Conservation (phyloP, 2,329 filamentous ascomycete genomes). For the Lecanicillium sp. region DNA sequence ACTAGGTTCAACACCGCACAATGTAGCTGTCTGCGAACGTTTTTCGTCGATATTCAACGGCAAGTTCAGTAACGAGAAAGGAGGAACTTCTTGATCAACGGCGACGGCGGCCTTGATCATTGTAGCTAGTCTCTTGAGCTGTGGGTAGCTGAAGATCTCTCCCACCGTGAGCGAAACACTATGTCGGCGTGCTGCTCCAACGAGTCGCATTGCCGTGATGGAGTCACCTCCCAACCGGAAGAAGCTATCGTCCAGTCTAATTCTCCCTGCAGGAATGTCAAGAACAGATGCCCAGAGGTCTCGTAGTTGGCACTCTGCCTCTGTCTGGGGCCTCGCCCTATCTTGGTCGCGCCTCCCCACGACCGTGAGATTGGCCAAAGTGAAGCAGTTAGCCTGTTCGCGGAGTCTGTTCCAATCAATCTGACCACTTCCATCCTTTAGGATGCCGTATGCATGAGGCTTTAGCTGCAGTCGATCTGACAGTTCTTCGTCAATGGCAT, state of each 20-base stretch:
- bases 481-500: conserved; percentile 1
- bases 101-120: not conserved
- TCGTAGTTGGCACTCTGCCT: conserved; percentile 12
- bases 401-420: conserved; percentile 8
- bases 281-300: conserved; percentile 34
- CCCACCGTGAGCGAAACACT: conserved; percentile 21
- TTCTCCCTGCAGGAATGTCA: conserved; percentile 21
- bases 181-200: conserved; percentile 27
- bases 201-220: conserved; percentile 33
- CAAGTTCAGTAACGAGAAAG: conserved; percentile 3
- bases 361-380: conserved; percentile 1
- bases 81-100: not conserved
- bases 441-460: not conserved
- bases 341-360: conserved; percentile 6
- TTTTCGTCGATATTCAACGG: not conserved
- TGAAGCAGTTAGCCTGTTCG: conserved; percentile 5
- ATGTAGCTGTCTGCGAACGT: not conserved
- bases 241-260: conserved; percentile 26
- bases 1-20: not conserved
- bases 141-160: conserved; percentile 23
- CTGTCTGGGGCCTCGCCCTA: not conserved
- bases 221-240: conserved; percentile 35
- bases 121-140: conserved; percentile 18
- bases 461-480: not conserved
- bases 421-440: conserved; percentile 5